Evolutionary conservation across 2,329 filamentous ascomycete species (phyloP).

Genomic region (Microsporum ferrugineum): DNA sequence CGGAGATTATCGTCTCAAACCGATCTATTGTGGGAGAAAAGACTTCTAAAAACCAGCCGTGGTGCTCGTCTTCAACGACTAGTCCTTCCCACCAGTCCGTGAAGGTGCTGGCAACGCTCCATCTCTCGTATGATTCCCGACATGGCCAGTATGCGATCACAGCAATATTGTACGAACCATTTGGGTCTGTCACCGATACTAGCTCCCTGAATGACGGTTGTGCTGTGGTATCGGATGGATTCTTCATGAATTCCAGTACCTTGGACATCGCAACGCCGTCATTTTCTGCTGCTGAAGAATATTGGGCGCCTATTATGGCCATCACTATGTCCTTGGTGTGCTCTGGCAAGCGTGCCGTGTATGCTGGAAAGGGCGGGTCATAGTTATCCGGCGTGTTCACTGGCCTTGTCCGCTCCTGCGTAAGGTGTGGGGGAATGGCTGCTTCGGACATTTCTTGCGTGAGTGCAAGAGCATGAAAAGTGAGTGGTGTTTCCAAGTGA

Average conservation of each 20-base stretch:
- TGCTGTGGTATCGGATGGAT: neutral
- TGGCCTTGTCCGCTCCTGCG: slow-evolving; percentile 8
- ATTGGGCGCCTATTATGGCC: slow-evolving; percentile 27
- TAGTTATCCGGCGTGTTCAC: slow-evolving; percentile 8
- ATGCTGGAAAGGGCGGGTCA: slow-evolving; percentile 9
- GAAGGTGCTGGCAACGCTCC: slow-evolving; percentile 29
- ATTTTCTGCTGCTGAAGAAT: slow-evolving; percentile 6
- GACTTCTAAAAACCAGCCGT: slow-evolving; percentile 37
- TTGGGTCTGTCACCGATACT: slow-evolving; percentile 24
- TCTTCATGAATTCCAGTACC: slow-evolving; percentile 11
- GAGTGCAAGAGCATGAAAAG: neutral
- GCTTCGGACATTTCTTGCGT: slow-evolving; percentile 9
- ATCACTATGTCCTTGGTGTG: slow-evolving; percentile 24
- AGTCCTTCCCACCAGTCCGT: slow-evolving; percentile 29
- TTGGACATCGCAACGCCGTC: slow-evolving; percentile 12
- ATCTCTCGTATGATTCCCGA: slow-evolving; percentile 20
- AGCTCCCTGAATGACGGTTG: slow-evolving; percentile 22
- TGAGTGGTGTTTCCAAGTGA: neutral
- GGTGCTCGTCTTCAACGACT: slow-evolving; percentile 14
- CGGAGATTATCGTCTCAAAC: slow-evolving; percentile 36
- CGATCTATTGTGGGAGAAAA: slow-evolving; percentile 34
- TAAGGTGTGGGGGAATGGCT: slow-evolving; percentile 9
- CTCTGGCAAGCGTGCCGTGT: slow-evolving; percentile 23
- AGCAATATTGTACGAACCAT: slow-evolving; percentile 26
- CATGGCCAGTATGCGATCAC: slow-evolving; percentile 33